Conservation (phyloP, 495 filamentous ascomycete genomes). For the Sordaria brevicollis region DNA sequence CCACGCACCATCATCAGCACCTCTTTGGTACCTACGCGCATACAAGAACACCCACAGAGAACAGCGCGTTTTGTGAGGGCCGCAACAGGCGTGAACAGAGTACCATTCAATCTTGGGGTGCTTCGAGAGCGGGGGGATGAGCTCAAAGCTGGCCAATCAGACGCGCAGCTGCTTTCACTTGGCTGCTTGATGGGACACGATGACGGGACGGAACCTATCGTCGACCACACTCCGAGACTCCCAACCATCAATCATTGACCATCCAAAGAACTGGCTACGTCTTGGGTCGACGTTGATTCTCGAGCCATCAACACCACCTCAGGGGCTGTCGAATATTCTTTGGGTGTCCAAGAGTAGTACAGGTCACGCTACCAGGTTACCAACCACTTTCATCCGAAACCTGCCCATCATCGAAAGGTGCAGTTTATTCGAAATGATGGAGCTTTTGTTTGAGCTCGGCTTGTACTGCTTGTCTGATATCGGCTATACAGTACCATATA, state of each 20-base stretch:
- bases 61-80: neutral
- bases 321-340: neutral
- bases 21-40: neutral
- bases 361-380: neutral
- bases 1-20: neutral
- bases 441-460: neutral
- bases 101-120: neutral
- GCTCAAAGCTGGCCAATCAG: slow-evolving; percentile 3
- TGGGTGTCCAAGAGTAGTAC: neutral
- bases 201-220: neutral
- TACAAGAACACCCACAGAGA: neutral
- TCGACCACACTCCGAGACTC: neutral
- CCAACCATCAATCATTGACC: neutral
- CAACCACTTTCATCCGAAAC: neutral
- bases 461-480: no score
- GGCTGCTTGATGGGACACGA: neutral
- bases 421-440: neutral
- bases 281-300: neutral
- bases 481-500: no score
- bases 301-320: neutral
- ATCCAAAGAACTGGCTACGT: neutral
- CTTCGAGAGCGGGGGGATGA: neutral
- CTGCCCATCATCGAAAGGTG: neutral
- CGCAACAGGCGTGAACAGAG: neutral
- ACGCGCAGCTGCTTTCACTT: neutral